phyloP scores from a whole-genome alignment of 352 stramenopile genomes.

The Pythium myriotylum region DNA sequence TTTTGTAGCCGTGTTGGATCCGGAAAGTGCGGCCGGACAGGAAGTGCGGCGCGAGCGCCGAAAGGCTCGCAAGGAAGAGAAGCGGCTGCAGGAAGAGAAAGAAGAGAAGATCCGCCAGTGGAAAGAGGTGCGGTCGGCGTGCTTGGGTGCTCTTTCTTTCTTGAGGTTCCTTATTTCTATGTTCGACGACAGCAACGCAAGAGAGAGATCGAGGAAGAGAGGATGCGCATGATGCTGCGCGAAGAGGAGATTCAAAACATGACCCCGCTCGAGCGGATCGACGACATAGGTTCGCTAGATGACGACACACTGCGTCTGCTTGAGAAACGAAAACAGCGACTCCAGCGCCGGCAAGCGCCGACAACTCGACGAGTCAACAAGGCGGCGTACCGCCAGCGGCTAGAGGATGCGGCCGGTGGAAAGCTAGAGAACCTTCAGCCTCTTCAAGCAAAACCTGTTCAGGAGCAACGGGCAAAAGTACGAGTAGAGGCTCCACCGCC shows the following conservation, averaged over 20 bases:
- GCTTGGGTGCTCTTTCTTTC: neutral
- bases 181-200: constrained; percentile 32
- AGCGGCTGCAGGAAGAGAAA: constrained; percentile 34
- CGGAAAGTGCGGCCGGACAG: constrained; percentile 34
- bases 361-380: constrained; percentile 79
- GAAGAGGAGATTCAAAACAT: constrained; percentile 44
- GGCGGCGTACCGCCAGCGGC: constrained; percentile 65
- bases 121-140: constrained; percentile 32
- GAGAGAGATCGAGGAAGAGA: constrained; percentile 35
- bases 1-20: constrained; percentile 63
- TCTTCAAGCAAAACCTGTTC: constrained; percentile 57
- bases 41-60: constrained; percentile 42
- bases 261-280: constrained; percentile 44
- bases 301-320: constrained; percentile 73
- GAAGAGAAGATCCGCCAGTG: constrained; percentile 40
- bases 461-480: constrained; percentile 60
- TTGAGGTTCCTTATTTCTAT: neutral
- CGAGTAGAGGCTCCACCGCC: constrained; percentile 74
- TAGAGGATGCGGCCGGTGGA: constrained; percentile 75
- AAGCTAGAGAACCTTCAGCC: constrained; percentile 82
- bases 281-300: constrained; percentile 47
- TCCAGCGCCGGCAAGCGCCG: constrained; percentile 68
- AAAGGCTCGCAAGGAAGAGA: constrained; percentile 41
- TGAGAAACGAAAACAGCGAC: constrained; percentile 73
- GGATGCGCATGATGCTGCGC: constrained; percentile 27